Conservation (phyloP, 1,284 basidiomycete genomes). For the Cryptococcus sp. region DNA sequence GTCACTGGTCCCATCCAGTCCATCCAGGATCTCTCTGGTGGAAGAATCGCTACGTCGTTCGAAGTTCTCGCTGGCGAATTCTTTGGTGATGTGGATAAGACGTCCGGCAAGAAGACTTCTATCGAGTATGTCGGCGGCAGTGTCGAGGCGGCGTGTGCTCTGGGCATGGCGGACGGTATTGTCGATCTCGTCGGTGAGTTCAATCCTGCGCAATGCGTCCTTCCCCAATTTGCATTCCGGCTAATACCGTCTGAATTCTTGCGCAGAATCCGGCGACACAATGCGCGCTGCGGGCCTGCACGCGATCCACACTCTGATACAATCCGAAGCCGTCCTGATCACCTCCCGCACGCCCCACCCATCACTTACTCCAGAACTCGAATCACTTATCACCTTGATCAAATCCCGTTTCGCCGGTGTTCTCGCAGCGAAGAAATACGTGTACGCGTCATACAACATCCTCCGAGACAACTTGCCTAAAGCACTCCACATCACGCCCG, state of each 20-base stretch:
- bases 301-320: slow-evolving; percentile 83
- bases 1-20: slow-evolving; percentile 70
- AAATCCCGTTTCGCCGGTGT: slow-evolving; percentile 90
- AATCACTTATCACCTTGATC: slow-evolving; percentile 71
- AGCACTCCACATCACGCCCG: slow-evolving; percentile 80
- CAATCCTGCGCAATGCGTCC: background rate
- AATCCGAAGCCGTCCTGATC: slow-evolving; percentile 93
- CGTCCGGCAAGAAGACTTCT: slow-evolving; percentile 60
- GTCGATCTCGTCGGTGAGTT: slow-evolving; percentile 86
- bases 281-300: slow-evolving; percentile 98
- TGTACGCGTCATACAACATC: slow-evolving; percentile 92
- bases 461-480: slow-evolving; percentile 62
- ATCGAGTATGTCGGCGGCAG: slow-evolving; percentile 97
- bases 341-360: slow-evolving; percentile 70
- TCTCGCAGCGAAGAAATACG: slow-evolving; percentile 83
- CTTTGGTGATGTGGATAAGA: slow-evolving; percentile 71
- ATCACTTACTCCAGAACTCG: slow-evolving; percentile 60
- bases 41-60: slow-evolving; percentile 92
- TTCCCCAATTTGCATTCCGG: background rate
- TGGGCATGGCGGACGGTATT: slow-evolving; percentile 96
- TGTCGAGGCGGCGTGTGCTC: slow-evolving; percentile 95
- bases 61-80: slow-evolving; percentile 80
- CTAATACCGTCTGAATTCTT: background rate
- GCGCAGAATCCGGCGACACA: slow-evolving; percentile 92
- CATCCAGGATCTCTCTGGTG: slow-evolving; percentile 80